phyloP scores from a whole-genome alignment of 176 grass and related monocot genomes.

The Aegilops longissima region DNA sequence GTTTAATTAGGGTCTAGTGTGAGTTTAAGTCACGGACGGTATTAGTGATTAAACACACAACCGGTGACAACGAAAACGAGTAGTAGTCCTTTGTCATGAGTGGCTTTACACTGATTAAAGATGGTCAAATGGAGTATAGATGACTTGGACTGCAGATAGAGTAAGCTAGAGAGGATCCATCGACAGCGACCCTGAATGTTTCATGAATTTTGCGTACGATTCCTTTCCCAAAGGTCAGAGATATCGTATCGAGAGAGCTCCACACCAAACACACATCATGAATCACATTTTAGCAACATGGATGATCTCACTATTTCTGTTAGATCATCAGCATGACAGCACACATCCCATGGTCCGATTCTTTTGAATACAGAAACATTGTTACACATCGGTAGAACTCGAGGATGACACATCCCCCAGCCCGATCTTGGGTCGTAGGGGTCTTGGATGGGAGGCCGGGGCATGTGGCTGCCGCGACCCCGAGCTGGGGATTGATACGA shows the following conservation, averaged over 20 bases:
- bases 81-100: constrained; percentile 9
- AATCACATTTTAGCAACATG: constrained; percentile 33
- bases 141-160: constrained; percentile 1
- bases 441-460: no score
- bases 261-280: constrained; percentile 38
- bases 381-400: no score
- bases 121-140: constrained; percentile 30
- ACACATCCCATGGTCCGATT: not conserved
- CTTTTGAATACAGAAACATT: not conserved
- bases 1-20: not conserved
- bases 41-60: not conserved
- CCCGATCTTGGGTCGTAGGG: no score
- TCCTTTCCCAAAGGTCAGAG: constrained; percentile 39
- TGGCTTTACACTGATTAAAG: constrained; percentile 13
- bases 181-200: constrained; percentile 22
- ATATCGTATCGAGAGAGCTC: constrained; percentile 21
- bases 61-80: not conserved
- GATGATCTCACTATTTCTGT: not conserved
- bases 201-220: constrained; percentile 25
- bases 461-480: no score
- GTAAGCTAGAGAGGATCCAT: not conserved
- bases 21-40: not conserved
- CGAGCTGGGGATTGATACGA: no score
- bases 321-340: not conserved
- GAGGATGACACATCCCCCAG: no score